Conservation (phyloP, 495 filamentous ascomycete species). For the Aspergillus ellipticus region DNA sequence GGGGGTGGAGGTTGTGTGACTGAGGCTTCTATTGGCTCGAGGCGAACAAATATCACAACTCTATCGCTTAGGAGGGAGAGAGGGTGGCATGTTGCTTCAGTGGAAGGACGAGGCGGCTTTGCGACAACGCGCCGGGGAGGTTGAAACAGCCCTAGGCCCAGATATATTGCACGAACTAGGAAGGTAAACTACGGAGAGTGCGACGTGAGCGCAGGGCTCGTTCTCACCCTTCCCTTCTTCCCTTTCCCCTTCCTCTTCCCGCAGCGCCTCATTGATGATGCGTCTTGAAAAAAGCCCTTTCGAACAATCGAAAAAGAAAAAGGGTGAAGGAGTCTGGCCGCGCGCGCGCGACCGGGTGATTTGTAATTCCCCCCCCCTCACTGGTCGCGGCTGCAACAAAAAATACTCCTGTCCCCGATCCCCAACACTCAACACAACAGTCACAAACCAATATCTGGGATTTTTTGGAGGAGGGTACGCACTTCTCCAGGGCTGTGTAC, state of each 20-base stretch:
- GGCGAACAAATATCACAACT: background rate
- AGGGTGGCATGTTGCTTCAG: background rate
- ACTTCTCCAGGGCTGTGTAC: background rate
- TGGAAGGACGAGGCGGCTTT: background rate
- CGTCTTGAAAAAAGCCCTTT: background rate
- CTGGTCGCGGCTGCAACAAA: background rate
- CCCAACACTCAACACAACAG: background rate
- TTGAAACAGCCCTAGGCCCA: background rate
- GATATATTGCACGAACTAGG: background rate
- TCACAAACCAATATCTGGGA: background rate
- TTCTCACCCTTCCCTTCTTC: background rate
- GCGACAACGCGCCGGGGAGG: background rate
- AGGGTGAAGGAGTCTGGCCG: background rate
- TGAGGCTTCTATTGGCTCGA: background rate
- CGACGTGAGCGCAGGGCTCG: too few relatives aligned
- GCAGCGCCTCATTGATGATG: conserved; percentile 4
- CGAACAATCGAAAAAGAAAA: background rate
- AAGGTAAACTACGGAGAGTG: background rate
- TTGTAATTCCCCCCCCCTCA: background rate
- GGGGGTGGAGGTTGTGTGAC: too few relatives aligned
- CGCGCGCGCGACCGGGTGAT: background rate
- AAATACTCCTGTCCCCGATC: too few relatives aligned
- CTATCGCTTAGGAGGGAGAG: background rate
- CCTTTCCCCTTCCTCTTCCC: background rate
- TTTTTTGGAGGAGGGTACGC: background rate